Percentiles rank a stretch among this genome's conserved stretches.
Evolutionary conservation across 225 moss, liverwort and hornwort species (phyloP).

Genomic region (Bryoerythrophyllum caledonicum): DNA sequence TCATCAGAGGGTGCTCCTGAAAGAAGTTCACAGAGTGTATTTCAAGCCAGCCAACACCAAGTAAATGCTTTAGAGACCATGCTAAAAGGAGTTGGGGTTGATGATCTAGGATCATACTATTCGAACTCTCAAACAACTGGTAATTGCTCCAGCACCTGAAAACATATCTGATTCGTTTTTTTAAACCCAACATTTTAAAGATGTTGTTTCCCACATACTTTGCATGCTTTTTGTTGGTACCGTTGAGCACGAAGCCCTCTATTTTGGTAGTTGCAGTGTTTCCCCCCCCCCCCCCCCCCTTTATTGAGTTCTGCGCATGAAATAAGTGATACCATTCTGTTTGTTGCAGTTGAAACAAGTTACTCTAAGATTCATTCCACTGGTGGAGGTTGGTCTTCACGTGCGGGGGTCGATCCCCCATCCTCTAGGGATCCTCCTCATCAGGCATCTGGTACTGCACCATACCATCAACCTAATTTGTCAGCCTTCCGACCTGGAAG

Average conservation of each 20-base stretch:
- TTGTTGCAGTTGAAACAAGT: constrained; percentile 64
- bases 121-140: constrained; percentile 34
- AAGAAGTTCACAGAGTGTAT: constrained; percentile 64
- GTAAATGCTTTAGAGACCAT: constrained; percentile 82
- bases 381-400: constrained; percentile 51
- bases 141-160: constrained; percentile 33
- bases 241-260: neutral
- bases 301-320: constrained; percentile 1
- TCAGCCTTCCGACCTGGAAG: constrained; percentile 46
- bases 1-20: constrained; percentile 52
- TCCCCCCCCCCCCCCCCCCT: no score
- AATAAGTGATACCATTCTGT: constrained; percentile 3
- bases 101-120: constrained; percentile 47
- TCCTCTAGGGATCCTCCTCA: constrained; percentile 81
- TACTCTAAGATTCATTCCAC: constrained; percentile 63
- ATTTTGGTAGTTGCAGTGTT: constrained; percentile 1
- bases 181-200: neutral
- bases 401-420: constrained; percentile 65
- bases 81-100: constrained; percentile 70
- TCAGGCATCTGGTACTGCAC: constrained; percentile 62
- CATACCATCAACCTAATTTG: constrained; percentile 52
- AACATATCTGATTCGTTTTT: neutral
- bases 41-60: constrained; percentile 89
- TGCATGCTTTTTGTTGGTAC: constrained; percentile 20
- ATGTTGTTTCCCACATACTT: neutral